Conservation (phyloP, 2,329 filamentous ascomycete genomes). For the Xylaria sp. region DNA sequence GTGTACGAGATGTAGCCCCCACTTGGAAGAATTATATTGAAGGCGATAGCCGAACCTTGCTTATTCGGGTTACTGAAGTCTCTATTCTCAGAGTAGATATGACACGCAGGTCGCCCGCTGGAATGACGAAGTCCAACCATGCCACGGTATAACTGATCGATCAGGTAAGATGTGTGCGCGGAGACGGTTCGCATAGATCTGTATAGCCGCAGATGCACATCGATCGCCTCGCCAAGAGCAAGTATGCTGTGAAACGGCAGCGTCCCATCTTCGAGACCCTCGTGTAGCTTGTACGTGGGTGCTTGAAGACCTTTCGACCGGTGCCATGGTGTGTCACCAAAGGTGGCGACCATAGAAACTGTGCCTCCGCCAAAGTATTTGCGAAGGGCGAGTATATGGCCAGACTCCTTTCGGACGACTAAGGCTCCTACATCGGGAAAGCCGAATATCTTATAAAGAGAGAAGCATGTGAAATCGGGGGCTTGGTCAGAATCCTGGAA, state of each 20-base stretch:
- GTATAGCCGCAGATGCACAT: conserved; percentile 66
- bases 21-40: conserved; percentile 67
- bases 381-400: conserved; percentile 64
- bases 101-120: conserved; percentile 63
- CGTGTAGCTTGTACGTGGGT: conserved; percentile 61
- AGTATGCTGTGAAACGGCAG: conserved; percentile 73
- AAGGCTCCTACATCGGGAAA: conserved; percentile 73
- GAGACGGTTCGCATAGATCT: conserved; percentile 69
- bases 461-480: conserved; percentile 71
- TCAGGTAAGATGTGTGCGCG: conserved; percentile 66
- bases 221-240: conserved; percentile 69
- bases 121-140: conserved; percentile 62
- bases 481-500: conserved; percentile 62
- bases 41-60: conserved; percentile 72
- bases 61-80: conserved; percentile 62
- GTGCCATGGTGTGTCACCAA: conserved; percentile 63
- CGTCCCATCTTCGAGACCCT: conserved; percentile 74
- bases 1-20: conserved; percentile 67
- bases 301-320: conserved; percentile 60
- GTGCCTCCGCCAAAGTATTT: conserved; percentile 77
- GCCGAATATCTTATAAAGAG: conserved; percentile 75
- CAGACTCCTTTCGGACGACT: conserved; percentile 66
- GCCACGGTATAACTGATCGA: conserved; percentile 59
- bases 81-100: conserved; percentile 65
- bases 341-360: conserved; percentile 67